Conservation (phyloP, 176 grass and related monocot genomes). For the Hsuehochloa calcarea region DNA sequence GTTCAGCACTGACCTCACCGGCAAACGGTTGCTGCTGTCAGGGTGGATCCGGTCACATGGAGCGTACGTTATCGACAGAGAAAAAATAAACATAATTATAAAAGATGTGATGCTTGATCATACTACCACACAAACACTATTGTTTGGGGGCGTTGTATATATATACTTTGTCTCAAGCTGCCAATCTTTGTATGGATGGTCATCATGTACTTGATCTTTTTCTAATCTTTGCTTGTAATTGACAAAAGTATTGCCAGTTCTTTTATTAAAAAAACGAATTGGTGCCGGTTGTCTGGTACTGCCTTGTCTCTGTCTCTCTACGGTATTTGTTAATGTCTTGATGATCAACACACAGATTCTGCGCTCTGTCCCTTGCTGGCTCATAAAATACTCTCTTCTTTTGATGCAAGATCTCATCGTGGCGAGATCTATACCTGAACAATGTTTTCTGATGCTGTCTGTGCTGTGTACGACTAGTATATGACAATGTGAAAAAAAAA, state of each 20-base stretch:
- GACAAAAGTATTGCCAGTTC: not conserved
- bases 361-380: not conserved
- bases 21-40: slow-evolving; percentile 25
- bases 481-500: too few relatives aligned
- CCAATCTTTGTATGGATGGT: not conserved
- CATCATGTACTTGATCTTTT: not conserved
- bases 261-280: not conserved
- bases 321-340: not conserved
- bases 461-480: too few relatives aligned
- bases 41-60: slow-evolving; percentile 37
- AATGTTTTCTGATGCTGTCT: not conserved
- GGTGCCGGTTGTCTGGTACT: not conserved
- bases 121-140: not conserved
- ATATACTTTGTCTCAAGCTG: not conserved
- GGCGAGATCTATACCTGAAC: not conserved
- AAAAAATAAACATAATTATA: not conserved
- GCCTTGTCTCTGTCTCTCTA: not conserved
- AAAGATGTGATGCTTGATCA: not conserved
- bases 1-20: slow-evolving; percentile 35
- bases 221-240: not conserved
- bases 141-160: not conserved
- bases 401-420: not conserved
- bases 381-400: not conserved
- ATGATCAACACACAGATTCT: not conserved
- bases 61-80: not conserved